Evolutionary conservation across 345 rosid species (phyloP), one percentile per base, ranked within the genome.

Genomic region (Ceriops decandra): DNA sequence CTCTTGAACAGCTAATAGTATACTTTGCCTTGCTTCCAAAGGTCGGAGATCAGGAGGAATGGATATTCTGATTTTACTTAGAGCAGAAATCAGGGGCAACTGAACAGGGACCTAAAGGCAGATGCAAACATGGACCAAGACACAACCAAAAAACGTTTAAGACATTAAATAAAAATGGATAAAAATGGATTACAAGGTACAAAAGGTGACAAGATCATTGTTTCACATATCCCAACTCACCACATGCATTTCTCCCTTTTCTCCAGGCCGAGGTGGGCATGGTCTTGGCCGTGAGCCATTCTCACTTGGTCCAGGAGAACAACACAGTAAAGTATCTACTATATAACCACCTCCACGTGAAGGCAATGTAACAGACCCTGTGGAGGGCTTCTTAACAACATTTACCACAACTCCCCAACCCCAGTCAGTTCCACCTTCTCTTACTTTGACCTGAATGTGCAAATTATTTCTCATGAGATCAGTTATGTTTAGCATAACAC

Each of bases 161-260:
- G 33, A 33, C 57, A 63, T 57, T 52, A 17, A 42, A 42, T 13
- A 42, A 56, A 56, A 17, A 27, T 26, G 51, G 24, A 42, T 13
- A 42, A 56, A 56, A 17, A 27, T 26, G 51, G 24, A 57, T 51
- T 22, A 59, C n/a, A n/a, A 30, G 47, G 58, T 15, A 22, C 33
- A 32, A 52, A 57, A 27, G 31, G 21, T 5, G 28, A 62, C 13
- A 51, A 36, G 36, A 11, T 49, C 19, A 35, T n/a, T 7, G 30
- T 54, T 52, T 52, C 42, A 27, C 47, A 66, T 52, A 42, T 54
- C 10, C 68, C 67, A 79, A 77, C 99, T 85, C 68, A 91, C 99
- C 92, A 91, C 99, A 75, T 95, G 97, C 99, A 95, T 95, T 84
- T 95, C 97, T 59, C 97, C 98, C 82, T 88, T 91, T 74, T 95